Evolutionary conservation across 108 stramenopile genomes (phyloP), one percentile per base, ranked within the genome.

Genomic region (Parmales sp.): DNA sequence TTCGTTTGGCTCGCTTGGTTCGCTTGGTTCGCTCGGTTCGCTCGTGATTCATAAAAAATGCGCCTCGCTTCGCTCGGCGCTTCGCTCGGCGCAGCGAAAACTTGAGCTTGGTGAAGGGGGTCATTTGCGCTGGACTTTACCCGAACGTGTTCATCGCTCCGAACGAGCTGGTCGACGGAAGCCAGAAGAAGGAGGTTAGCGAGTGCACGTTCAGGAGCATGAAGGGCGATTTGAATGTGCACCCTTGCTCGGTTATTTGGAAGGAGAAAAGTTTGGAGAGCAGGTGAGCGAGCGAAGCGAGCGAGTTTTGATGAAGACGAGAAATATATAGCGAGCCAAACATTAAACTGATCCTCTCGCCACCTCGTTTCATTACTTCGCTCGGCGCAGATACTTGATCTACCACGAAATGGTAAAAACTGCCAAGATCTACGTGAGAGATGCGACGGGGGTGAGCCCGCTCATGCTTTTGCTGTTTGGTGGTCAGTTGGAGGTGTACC

Each of bases 61-160:
- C n/a, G n/a, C n/a, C n/a, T n/a, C n/a, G n/a, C n/a, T n/a, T n/a
- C n/a, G n/a, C n/a, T n/a, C n/a, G n/a, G n/a, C n/a, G n/a, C n/a
- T n/a, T n/a, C n/a, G n/a, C n/a, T n/a, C n/a, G n/a, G n/a, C n/a
- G n/a, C n/a, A n/a, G n/a, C n/a, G n/a, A n/a, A 44, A 86, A 86
- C 72, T 74, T 80, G 48, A 74, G 74, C 0, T 65, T 95, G 0
- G 75, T 96, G 39, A 83, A 92, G 69, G 82, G 90, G 8, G 89
- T 90, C n/a, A 71, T 94, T 45, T 81, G 72, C 45, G 92, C 95
- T n/a, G 97, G 97, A 1, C 78, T 98, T 51, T 95, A 91, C 74
- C 95, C 97, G 5, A 88, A 95, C 70, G 81, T 98, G 51, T 85
- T 86, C 22, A 78, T 78, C 20, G 84, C 83, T 2, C 90, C 90